These are phyloP conservation scores for Hypomyces rosellus DNA, from an alignment of 2,329 filamentous ascomycete species.

Conservation along the genomic window DNA sequence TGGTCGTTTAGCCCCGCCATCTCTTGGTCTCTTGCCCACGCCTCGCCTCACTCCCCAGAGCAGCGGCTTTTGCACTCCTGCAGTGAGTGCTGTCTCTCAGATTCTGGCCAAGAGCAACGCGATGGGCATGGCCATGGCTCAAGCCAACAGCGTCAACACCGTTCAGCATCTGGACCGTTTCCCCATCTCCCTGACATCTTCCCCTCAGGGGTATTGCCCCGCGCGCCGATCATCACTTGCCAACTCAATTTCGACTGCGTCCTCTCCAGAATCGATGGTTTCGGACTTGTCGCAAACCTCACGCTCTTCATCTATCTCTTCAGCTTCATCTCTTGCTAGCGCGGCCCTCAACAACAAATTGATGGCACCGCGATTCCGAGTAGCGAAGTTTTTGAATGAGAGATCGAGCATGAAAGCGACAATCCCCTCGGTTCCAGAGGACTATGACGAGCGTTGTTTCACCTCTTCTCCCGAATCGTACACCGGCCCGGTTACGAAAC, in stretches of 20 bases:
- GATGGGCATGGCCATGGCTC: constrained; percentile 56
- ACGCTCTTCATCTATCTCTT: constrained; percentile 59
- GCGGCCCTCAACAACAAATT: constrained; percentile 46
- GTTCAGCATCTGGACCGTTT: constrained; percentile 49
- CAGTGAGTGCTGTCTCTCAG: constrained; percentile 47
- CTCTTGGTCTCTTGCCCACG: constrained; percentile 51
- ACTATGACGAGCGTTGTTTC: constrained; percentile 44
- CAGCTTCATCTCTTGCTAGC: constrained; percentile 53
- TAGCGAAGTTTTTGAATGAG: constrained; percentile 52
- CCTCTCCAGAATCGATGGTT: constrained; percentile 62
- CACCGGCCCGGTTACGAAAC: constrained; percentile 45
- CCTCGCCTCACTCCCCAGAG: constrained; percentile 53
- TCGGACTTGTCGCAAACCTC: constrained; percentile 57
- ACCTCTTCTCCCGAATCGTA: constrained; percentile 54
- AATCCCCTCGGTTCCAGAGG: constrained; percentile 53
- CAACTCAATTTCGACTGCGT: constrained; percentile 56
- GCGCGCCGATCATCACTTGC: constrained; percentile 57
- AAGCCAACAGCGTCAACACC: constrained; percentile 40
- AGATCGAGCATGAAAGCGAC: constrained; percentile 46
- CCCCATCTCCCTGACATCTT: constrained; percentile 41
- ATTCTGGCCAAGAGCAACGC: constrained; percentile 45
- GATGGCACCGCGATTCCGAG: constrained; percentile 58
- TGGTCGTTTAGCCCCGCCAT: constrained; percentile 40
- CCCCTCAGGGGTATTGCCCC: constrained; percentile 44
- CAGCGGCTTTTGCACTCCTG: constrained; percentile 53